These are phyloP conservation scores for Venustampulla echinocandica DNA, from an alignment of 495 filamentous ascomycete genomes.

Conservation along the genomic window DNA sequence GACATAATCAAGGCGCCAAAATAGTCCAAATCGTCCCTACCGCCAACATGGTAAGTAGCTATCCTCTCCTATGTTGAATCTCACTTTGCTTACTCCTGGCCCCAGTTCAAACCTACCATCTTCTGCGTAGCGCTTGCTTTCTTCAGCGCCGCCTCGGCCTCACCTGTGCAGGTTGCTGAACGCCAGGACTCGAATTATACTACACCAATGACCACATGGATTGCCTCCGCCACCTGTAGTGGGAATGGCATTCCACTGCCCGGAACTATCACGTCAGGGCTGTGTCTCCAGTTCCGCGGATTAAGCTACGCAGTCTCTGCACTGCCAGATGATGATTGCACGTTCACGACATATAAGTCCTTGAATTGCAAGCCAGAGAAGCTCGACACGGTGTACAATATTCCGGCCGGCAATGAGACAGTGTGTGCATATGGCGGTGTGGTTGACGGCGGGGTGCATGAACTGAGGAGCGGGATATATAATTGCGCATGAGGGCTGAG, in stretches of 20 bases:
- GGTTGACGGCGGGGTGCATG: background rate
- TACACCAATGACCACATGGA: background rate
- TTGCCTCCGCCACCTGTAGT: background rate
- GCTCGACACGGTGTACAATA: background rate
- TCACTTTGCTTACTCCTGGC: background rate
- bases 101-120: no score
- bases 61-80: background rate
- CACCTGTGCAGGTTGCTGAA: background rate
- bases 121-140: no score
- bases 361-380: background rate
- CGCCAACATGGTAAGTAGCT: background rate
- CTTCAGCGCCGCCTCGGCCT: background rate
- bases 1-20: no score
- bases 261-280: background rate
- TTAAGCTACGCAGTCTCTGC: background rate
- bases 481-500: background rate
- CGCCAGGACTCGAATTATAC: background rate
- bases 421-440: slow-evolving; percentile 1
- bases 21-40: background rate
- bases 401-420: background rate
- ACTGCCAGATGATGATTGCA: background rate
- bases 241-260: background rate
- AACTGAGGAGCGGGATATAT: background rate
- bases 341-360: background rate
- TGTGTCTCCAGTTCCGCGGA: background rate